Evolutionary conservation across 2,329 filamentous ascomycete species (phyloP).

Genomic region (Fusarium sterilihyphosum): DNA sequence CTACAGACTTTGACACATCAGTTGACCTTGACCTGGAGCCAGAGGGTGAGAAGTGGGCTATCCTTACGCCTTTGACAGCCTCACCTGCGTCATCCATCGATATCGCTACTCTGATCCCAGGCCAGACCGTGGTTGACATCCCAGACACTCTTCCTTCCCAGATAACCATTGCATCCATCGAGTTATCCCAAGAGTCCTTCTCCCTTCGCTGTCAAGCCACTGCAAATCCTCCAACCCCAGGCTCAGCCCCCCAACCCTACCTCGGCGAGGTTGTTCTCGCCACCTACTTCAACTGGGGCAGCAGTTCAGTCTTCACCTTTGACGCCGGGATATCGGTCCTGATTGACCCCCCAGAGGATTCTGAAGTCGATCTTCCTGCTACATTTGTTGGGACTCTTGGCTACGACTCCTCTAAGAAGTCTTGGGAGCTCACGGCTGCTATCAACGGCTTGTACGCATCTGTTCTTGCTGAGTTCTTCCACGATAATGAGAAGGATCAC

Average conservation of each 20-base stretch:
- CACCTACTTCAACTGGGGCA: background rate
- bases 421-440: background rate
- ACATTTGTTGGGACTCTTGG: background rate
- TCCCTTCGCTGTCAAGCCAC: background rate
- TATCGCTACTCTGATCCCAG: background rate
- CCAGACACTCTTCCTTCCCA: background rate
- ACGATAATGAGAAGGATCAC: background rate
- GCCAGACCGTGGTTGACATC: background rate
- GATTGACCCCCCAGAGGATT: background rate
- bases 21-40: background rate
- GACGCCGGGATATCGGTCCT: background rate
- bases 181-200: background rate
- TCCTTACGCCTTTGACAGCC: background rate
- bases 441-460: constrained; percentile 11
- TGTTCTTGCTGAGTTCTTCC: constrained; percentile 17
- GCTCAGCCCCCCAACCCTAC: background rate
- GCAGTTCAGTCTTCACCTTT: background rate
- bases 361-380: background rate
- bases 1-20: background rate
- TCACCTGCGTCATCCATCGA: background rate
- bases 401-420: background rate
- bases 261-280: background rate
- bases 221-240: background rate
- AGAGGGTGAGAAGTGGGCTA: background rate
- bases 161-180: background rate